Conservation (phyloP, 2,329 filamentous ascomycete species). For the Elsinoe necatrix region DNA sequence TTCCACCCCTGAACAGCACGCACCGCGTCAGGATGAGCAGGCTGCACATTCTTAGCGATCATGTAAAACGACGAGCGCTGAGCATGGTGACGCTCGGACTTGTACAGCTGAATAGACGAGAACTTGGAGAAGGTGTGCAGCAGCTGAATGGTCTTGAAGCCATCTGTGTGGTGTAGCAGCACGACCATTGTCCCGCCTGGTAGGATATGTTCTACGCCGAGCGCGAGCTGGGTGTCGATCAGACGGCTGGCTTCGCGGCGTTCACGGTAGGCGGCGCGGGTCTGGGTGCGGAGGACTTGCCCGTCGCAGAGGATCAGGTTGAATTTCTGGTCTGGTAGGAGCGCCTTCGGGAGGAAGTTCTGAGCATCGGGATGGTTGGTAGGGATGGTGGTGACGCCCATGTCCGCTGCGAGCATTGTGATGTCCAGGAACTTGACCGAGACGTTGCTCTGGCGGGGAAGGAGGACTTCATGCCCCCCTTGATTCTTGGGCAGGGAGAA, state of each 20-base stretch:
- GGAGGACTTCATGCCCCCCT: conserved; percentile 37
- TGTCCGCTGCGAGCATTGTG: conserved; percentile 44
- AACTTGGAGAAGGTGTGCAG: conserved; percentile 19
- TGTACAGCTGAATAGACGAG: conserved; percentile 21
- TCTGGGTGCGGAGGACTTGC: conserved; percentile 33
- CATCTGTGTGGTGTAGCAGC: conserved; percentile 43
- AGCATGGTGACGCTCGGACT: conserved; percentile 19
- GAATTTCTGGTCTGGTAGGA: conserved; percentile 26
- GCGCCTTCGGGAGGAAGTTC: conserved; percentile 19
- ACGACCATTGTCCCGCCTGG: conserved; percentile 44
- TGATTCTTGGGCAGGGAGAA: conserved; percentile 28
- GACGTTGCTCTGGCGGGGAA: conserved; percentile 22
- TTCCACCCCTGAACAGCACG: conserved; percentile 17
- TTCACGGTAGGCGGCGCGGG: conserved; percentile 24
- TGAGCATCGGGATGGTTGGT: conserved; percentile 21
- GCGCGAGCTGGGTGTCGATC: conserved; percentile 33
- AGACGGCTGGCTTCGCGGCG: conserved; percentile 20
- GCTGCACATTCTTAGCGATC: conserved; percentile 19
- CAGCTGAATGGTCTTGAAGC: conserved; percentile 13
- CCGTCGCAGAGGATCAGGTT: conserved; percentile 43
- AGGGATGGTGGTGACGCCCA: conserved; percentile 19
- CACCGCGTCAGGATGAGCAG: background rate
- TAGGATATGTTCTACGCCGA: conserved; percentile 40
- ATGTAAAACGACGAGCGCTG: conserved; percentile 23
- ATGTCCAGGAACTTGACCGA: conserved; percentile 36